A percentile compares a stretch with the other conserved stretches of the same genome.
Conservation (phyloP, 2,329 filamentous ascomycete species). For the Apiospora koreana region DNA sequence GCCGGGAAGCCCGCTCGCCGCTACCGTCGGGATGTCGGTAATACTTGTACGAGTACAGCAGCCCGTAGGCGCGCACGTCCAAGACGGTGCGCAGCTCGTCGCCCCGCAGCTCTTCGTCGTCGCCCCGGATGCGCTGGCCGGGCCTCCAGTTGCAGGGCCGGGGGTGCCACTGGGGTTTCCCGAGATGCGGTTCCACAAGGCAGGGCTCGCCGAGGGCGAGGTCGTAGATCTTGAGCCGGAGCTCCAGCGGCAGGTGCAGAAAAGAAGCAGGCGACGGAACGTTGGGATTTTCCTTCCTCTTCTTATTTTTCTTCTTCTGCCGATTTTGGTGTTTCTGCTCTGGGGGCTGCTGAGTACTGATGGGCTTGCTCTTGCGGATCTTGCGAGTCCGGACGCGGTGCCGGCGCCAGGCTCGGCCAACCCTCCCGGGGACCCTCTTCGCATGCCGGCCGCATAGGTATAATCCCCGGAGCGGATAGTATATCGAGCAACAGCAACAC, state of each 20-base stretch:
- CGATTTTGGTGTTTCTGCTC: too few relatives aligned
- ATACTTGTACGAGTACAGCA: background rate
- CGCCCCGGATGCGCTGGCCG: background rate
- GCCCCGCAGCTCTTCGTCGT: background rate
- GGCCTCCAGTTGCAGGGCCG: background rate
- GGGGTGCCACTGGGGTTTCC: background rate
- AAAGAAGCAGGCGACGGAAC: background rate
- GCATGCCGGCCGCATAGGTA: background rate
- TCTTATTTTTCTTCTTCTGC: too few relatives aligned
- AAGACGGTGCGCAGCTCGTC: background rate
- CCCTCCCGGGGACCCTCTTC: background rate
- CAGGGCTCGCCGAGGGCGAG: background rate
- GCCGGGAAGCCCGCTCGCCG: background rate
- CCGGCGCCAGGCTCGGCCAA: background rate
- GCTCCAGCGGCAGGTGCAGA: conserved; percentile 4
- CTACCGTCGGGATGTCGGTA: background rate
- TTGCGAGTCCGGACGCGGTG: background rate
- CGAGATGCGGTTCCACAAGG: background rate
- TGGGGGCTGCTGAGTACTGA: background rate
- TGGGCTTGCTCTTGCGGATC: background rate
- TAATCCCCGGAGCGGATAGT: background rate
- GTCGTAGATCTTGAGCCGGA: background rate
- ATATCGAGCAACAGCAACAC: background rate
- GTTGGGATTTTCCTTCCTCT: background rate
- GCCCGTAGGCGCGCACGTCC: background rate